phyloP scores from a whole-genome alignment of 1,139 yeast species.

The Sugiyamaella sp. region DNA sequence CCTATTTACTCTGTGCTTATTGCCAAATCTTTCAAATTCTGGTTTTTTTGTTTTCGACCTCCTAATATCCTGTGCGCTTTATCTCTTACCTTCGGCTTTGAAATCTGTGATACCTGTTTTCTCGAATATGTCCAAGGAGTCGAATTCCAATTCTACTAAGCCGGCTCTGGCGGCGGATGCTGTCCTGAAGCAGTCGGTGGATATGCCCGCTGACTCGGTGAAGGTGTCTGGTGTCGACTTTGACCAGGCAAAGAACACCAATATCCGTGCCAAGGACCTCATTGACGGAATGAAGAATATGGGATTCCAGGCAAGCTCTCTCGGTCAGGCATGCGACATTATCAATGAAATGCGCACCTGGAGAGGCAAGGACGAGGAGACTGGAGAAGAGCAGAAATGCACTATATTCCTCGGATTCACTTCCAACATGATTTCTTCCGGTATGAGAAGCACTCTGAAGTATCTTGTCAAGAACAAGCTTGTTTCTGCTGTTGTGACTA shows the following conservation, averaged over 20 bases:
- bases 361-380: conserved; percentile 87
- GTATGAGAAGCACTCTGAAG: conserved; percentile 86
- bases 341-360: conserved; percentile 88
- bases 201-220: conserved; percentile 78
- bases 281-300: conserved; percentile 81
- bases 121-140: no score
- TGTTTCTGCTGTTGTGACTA: conserved; percentile 92
- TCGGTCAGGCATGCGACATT: conserved; percentile 86
- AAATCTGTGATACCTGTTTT: no score
- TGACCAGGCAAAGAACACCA: conserved; percentile 60
- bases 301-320: conserved; percentile 97
- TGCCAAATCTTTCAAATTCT: no score
- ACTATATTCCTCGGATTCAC: conserved; percentile 96
- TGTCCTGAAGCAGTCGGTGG: conserved; percentile 81
- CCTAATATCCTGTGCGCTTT: no score
- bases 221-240: conserved; percentile 89
- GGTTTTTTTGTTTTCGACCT: no score
- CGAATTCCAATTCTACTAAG: conserved; percentile 19
- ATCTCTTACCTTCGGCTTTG: no score
- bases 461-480: conserved; percentile 89
- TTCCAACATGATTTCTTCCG: conserved; percentile 93
- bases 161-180: conserved; percentile 54
- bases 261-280: conserved; percentile 77
- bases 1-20: no score
- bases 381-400: conserved; percentile 67